Evolutionary conservation across 805 yeast genomes (phyloP), one percentile per base, ranked within the genome.

Genomic region (Vanderwaltozyma polyspora): DNA sequence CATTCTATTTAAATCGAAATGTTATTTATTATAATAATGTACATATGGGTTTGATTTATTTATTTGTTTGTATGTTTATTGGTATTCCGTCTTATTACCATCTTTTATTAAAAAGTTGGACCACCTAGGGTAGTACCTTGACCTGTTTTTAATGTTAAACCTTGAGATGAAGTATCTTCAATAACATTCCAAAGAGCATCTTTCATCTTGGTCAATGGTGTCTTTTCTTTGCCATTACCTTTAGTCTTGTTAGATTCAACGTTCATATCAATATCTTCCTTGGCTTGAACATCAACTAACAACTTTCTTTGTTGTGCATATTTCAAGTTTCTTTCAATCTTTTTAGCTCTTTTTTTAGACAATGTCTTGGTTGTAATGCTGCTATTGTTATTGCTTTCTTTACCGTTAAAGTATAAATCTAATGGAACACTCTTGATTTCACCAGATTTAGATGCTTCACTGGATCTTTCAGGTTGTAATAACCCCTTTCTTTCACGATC

Each of bases 81-180:
- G n/a, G n/a, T n/a, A n/a, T n/a, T n/a, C n/a, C n/a, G n/a, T n/a
- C n/a, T n/a, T n/a, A n/a, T n/a, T n/a, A n/a, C n/a, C n/a, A n/a
- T n/a, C n/a, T n/a, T 28, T 40, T 41, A 60, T 38, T 59, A 68
- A 63, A 66, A 76, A 55, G 42, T 68, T 57, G 85, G 86, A 21
- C 79, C 75, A 28, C 95, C 95, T 43, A 86, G 60, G 10, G 93
- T 79, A 23, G 95, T 86, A 38, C 95, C 95, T 51, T 76, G 74
- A 25, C 84, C 82, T 18, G 66, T 57, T 19, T 63, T 56, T 30
- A 67, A 55, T 22, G 64, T 59, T 39, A 73, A 59, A 14, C 67
- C 66, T 23, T 63, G 63, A 25, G 67, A 56, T 4, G 72, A 63
- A 3, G 64, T 60, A 51, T 76, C 81, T 36, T 74, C 82, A 26